phyloP scores from a whole-genome alignment of 495 filamentous ascomycete genomes.

The Hypoxylon fragiforme region DNA sequence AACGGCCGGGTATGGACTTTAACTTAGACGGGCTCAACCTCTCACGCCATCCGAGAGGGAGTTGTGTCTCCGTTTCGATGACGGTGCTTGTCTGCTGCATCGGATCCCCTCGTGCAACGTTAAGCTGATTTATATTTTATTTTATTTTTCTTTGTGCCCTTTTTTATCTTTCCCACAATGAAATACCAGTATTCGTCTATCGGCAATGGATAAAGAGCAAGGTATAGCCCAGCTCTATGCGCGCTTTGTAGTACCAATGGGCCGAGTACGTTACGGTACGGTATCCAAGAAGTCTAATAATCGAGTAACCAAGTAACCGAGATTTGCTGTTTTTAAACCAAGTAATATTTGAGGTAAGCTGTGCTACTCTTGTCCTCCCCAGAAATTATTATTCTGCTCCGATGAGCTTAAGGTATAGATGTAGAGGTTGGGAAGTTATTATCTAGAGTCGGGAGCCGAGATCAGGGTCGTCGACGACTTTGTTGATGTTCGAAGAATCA shows the following conservation, averaged over 20 bases:
- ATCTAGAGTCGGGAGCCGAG: neutral
- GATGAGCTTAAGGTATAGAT: neutral
- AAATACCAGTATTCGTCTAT: neutral
- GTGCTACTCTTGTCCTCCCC: neutral
- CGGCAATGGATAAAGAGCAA: neutral
- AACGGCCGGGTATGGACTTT: conserved; percentile 26
- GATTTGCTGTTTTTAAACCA: neutral
- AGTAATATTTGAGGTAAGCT: neutral
- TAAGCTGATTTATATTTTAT: neutral
- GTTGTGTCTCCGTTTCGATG: conserved; percentile 28
- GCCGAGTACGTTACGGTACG: too few relatives aligned
- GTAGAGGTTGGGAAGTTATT: neutral
- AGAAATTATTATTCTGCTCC: neutral
- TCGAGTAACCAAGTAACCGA: conserved; percentile 2
- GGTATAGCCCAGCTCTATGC: neutral
- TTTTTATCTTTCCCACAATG: conserved; percentile 1
- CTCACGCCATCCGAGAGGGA: conserved; percentile 31
- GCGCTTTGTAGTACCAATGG: conserved; percentile 5
- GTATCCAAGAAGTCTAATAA: conserved; percentile 2
- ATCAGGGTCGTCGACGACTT: conserved; percentile 12
- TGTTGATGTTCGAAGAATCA: conserved; percentile 24
- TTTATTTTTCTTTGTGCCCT: neutral
- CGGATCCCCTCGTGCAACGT: conserved; percentile 13
- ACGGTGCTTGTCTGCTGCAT: conserved; percentile 32
- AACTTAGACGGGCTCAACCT: conserved; percentile 32